Base-by-base conservation (phyloP, 257 asterid species). In the Nyctanthes arbortristis region DNA sequence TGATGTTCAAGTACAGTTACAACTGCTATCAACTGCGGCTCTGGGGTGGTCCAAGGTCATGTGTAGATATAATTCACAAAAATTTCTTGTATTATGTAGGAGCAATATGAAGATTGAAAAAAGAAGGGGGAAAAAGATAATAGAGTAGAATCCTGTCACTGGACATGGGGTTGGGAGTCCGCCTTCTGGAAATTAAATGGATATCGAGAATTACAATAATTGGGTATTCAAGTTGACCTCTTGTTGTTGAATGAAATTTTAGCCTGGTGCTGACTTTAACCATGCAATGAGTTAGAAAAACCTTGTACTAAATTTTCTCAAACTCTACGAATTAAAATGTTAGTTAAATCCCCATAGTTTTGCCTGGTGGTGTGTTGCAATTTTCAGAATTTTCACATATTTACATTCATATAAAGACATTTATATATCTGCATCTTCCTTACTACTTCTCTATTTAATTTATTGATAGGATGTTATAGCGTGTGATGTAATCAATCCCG, bases 401-500 rank as follows among this genome's bases (percentile, higher is more conserved):
- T 55, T 31, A 18, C 43, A 13, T 79, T 47, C 63, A 22, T 36
- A 61, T 54, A n/a, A n/a, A n/a, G n/a, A 27, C n/a, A 22, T 52
- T 52, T 52, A 45, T 18, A 4, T 1, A 52, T 7, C 9, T 10
- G 9, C 16, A 0, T 30, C 54, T 61, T 80, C 65, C 79, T 69
- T 43, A 55, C 64, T 27, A 47, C 18, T 35, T 14, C 60, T 60
- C 54, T 33, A 43, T 71, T 64, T 61, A 30, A 55, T 58, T 74
- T 57, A 54, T 68, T 67, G 69, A 55, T 72, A 93, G 99, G 99
- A 93, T 78, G 87, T 91, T 31, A 81, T 93, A 47, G 99, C 99
- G 57, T 91, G 97, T 77, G 99, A 91, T 81, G 97, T 94, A 34
- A 85, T 89, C 69, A 88, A 94, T 74, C 95, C 99, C 8, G 86